Base-by-base conservation (phyloP, 139 green algal genomes). In the Picochlorum sp. region DNA sequence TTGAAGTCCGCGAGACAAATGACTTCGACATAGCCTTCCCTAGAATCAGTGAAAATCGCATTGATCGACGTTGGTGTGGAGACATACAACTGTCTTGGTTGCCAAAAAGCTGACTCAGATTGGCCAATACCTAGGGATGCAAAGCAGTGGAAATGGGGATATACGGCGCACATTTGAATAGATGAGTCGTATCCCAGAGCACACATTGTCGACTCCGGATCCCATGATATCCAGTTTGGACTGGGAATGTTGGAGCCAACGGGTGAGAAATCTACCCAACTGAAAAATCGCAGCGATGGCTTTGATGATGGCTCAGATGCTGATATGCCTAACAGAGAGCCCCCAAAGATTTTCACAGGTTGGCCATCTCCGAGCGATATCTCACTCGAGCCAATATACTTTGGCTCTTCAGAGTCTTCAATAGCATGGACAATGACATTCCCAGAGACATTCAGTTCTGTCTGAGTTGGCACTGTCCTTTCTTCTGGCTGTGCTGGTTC, bases 31-130 rank as follows among this genome's bases (percentile, higher is more conserved):
- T 72, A 73, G 6, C 55, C 4, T 34, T 67, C 45, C 5, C 58
- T 49, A 7, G 71, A 66, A 61, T 77, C 71, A 10, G 71, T 65
- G 60, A 84, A 81, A 8, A 72, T 61, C 14, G 62, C 57, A 26
- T 77, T 61, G 21, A 81, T 15, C 5, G 47, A 57, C 50, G 62
- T 62, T 6, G 59, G 71, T 8, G 68, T 75, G 30, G 72, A 57
- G 57, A 81, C 51, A 52, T 70, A 81, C n/a, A 85, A 68, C 65
- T 81, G 71, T 2, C 73, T 68, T 38, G 61, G 62, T 37, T 80
- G 77, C 78, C 78, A 85, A 16, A 77, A 41, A 24, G 73, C 77
- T 65, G 64, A 57, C 45, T 55, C 30, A 10, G 65, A 41, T 4
- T 73, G 47, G 6, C 55, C 37, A 16, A 73, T 50, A 6, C 65